Percentiles rank a stretch among this genome's conserved stretches.
These are phyloP conservation scores for Hirsutella minnesotensis DNA, from an alignment of 2,329 filamentous ascomycete species.

Conservation along the genomic window DNA sequence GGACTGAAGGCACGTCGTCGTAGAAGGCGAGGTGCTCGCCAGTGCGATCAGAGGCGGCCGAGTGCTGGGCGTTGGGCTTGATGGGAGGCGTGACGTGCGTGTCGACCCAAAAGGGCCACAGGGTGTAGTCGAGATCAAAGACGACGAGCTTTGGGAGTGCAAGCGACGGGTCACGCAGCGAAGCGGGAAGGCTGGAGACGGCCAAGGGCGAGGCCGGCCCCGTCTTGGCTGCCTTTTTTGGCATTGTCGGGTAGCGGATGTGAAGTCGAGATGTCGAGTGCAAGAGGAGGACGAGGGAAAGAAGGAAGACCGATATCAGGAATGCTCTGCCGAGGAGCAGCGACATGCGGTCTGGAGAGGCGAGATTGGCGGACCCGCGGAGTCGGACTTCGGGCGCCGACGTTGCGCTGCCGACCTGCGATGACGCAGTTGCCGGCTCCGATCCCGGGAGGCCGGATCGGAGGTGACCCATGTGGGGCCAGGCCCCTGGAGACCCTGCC, in stretches of 20 bases:
- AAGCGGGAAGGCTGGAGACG: constrained; percentile 19
- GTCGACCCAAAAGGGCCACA: constrained; percentile 99
- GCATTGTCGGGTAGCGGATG: too few relatives aligned
- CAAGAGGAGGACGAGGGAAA: too few relatives aligned
- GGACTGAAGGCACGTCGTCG: constrained; percentile 52
- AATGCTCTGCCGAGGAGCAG: too few relatives aligned
- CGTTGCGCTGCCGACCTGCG: background rate
- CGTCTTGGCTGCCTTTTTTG: constrained; percentile 19
- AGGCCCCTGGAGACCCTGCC: too few relatives aligned
- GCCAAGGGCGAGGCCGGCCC: background rate
- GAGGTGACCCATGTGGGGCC: background rate
- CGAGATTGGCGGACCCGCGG: too few relatives aligned
- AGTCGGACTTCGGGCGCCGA: background rate
- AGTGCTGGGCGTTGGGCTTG: constrained; percentile 31
- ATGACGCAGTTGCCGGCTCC: background rate
- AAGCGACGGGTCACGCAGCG: constrained; percentile 38
- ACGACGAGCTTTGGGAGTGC: constrained; percentile 75
- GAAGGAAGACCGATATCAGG: too few relatives aligned
- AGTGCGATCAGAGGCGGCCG: constrained; percentile 36
- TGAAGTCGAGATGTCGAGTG: too few relatives aligned
- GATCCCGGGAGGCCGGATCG: background rate
- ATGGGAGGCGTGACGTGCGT: constrained; percentile 75
- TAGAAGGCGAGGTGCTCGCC: constrained; percentile 64
- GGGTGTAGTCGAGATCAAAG: constrained; percentile 94
- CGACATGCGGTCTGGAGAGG: too few relatives aligned